phyloP scores from a whole-genome alignment of 2,329 filamentous ascomycete species.

The Neofusicoccum laricinum region DNA sequence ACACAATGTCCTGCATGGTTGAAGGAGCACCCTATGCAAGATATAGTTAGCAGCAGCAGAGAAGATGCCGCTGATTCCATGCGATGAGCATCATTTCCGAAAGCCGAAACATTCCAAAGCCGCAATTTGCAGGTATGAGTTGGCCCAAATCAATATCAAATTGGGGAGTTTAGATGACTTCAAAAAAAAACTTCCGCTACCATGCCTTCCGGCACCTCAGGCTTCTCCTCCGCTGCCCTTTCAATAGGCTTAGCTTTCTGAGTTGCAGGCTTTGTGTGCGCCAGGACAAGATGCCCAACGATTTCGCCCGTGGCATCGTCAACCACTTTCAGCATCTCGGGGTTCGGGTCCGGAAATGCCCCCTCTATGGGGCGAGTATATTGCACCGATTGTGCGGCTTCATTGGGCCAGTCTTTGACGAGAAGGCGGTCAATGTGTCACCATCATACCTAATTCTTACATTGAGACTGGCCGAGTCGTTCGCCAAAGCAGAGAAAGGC shows the following conservation, averaged over 20 bases:
- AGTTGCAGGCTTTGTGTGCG: not conserved
- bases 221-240: not conserved
- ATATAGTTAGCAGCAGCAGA: no score
- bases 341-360: not conserved
- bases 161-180: not conserved
- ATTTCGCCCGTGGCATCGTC: not conserved
- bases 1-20: no score
- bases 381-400: slow-evolving; percentile 5
- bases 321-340: not conserved
- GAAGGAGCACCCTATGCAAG: no score
- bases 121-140: not conserved
- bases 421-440: slow-evolving; percentile 18
- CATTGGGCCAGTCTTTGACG: slow-evolving; percentile 15
- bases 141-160: slow-evolving; percentile 15
- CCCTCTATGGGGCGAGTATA: not conserved
- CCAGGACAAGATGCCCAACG: not conserved
- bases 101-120: not conserved
- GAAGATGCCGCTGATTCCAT: no score
- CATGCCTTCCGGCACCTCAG: not conserved
- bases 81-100: no score
- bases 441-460: no score
- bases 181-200: not conserved
- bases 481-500: no score
- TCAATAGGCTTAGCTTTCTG: no score
- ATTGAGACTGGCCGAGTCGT: no score